A percentile compares a stretch with the other conserved stretches of the same genome.
Evolutionary conservation across 257 asterid species (phyloP).

Genomic region (Avicennia marina): DNA sequence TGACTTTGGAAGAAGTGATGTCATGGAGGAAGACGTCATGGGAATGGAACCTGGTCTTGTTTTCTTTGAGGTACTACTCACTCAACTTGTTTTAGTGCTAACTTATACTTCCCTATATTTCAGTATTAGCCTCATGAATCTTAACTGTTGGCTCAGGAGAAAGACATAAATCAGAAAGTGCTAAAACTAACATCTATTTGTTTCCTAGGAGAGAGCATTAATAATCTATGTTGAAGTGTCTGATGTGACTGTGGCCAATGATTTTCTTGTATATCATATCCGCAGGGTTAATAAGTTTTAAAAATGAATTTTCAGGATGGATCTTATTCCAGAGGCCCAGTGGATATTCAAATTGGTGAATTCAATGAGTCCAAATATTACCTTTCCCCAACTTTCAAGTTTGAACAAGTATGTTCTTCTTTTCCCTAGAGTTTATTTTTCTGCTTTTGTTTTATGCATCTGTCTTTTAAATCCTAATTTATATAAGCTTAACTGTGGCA

Average conservation of each 20-base stretch:
- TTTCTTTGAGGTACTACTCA: slow-evolving; percentile 76
- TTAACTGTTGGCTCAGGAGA: too few relatives aligned
- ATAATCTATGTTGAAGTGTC: too few relatives aligned
- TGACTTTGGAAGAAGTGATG: slow-evolving; percentile 70
- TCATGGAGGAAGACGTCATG: slow-evolving; percentile 98
- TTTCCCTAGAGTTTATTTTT: slow-evolving; percentile 10
- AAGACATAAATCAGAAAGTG: too few relatives aligned
- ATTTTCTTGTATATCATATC: too few relatives aligned
- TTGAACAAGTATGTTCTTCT: slow-evolving; percentile 75
- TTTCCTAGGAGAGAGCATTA: too few relatives aligned
- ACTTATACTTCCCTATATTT: slow-evolving; percentile 2
- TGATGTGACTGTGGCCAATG: too few relatives aligned
- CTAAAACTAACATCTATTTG: too few relatives aligned
- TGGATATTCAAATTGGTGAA: slow-evolving; percentile 78
- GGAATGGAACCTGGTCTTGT: slow-evolving; percentile 95
- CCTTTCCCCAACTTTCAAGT: slow-evolving; percentile 82
- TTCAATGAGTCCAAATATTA: slow-evolving; percentile 57
- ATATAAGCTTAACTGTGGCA: too few relatives aligned
- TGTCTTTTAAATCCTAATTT: too few relatives aligned
- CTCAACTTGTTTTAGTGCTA: not conserved
- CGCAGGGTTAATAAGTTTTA: slow-evolving; percentile 9
- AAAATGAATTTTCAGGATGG: slow-evolving; percentile 75
- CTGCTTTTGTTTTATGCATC: slow-evolving; percentile 2
- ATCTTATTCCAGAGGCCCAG: slow-evolving; percentile 95
- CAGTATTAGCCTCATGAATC: too few relatives aligned